phyloP scores from a whole-genome alignment of 345 rosid species.

The Carallia brachiata region DNA sequence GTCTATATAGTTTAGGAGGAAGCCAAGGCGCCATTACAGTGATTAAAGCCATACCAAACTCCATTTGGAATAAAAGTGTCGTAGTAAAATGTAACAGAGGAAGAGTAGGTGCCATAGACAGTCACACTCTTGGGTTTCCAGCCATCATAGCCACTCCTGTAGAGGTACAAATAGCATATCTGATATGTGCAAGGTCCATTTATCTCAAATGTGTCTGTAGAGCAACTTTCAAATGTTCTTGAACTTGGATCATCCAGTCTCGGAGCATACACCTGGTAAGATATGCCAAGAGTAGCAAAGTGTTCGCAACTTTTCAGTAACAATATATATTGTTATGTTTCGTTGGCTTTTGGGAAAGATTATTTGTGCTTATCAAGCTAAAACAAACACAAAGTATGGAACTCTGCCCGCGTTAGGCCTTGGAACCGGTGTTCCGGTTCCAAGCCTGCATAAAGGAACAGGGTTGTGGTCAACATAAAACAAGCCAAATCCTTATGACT shows the following conservation, averaged over 20 bases:
- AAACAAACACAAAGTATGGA: too few relatives aligned
- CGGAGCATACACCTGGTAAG: constrained; percentile 51
- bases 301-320: too few relatives aligned
- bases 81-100: constrained; percentile 46
- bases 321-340: too few relatives aligned
- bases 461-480: too few relatives aligned
- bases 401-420: too few relatives aligned
- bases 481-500: too few relatives aligned
- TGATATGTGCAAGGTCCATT: constrained; percentile 60
- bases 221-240: constrained; percentile 60
- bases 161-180: constrained; percentile 54
- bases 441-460: too few relatives aligned
- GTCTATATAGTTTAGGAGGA: neutral
- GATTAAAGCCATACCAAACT: constrained; percentile 64
- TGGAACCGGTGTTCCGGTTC: too few relatives aligned
- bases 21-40: constrained; percentile 18
- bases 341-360: too few relatives aligned
- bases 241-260: constrained; percentile 55
- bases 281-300: too few relatives aligned
- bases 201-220: constrained; percentile 59
- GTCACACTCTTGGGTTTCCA: constrained; percentile 66
- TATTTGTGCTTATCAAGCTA: too few relatives aligned
- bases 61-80: constrained; percentile 43
- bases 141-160: constrained; percentile 55
- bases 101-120: constrained; percentile 39